These are phyloP conservation scores for Xylaria sp. DNA, from an alignment of 2,329 filamentous ascomycete species.

Conservation along the genomic window DNA sequence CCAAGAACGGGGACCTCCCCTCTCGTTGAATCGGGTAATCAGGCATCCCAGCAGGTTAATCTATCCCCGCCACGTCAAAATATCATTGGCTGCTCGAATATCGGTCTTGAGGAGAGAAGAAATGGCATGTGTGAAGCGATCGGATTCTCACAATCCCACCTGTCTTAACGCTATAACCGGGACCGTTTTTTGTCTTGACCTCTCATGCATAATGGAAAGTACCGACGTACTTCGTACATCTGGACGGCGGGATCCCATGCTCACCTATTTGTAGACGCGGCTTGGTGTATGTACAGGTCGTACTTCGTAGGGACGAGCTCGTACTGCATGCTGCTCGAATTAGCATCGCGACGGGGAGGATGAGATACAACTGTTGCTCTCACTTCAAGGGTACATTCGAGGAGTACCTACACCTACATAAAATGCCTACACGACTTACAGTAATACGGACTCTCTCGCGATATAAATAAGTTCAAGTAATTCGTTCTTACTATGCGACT, in stretches of 20 bases:
- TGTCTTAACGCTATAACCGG: not conserved
- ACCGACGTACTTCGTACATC: no score
- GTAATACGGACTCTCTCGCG: not conserved
- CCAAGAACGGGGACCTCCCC: not conserved
- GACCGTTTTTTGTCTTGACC: not conserved
- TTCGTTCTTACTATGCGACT: no score
- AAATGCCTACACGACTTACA: not conserved
- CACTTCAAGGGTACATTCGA: not conserved
- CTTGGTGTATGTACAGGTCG: no score
- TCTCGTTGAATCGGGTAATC: not conserved
- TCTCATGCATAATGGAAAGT: not conserved
- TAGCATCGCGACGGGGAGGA: no score
- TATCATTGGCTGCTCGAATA: constrained; percentile 1
- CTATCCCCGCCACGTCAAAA: not conserved
- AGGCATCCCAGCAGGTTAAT: not conserved
- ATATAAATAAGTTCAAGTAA: not conserved
- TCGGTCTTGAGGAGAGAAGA: constrained; percentile 11
- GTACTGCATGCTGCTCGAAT: no score
- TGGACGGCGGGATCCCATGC: no score
- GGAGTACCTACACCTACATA: not conserved
- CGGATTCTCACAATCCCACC: constrained; percentile 11
- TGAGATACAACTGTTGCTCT: no score
- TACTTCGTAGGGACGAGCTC: not conserved
- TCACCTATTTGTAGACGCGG: no score
- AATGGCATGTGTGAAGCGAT: constrained; percentile 14